Base-by-base conservation (phyloP, 2,329 filamentous ascomycete genomes). In the Coleophoma cylindrospora region DNA sequence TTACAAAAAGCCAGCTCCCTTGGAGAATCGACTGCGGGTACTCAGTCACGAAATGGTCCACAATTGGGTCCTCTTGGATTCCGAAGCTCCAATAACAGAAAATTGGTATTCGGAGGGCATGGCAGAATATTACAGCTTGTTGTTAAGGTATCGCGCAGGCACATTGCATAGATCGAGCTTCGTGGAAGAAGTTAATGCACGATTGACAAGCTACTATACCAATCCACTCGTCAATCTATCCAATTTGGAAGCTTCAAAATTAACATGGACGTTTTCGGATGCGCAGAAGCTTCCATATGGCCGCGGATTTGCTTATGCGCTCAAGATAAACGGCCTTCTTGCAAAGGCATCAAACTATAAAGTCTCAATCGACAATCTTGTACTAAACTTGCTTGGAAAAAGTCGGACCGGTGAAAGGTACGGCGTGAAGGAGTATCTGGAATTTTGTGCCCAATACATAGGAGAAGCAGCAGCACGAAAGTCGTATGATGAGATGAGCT, bases 21-120 rank as follows among this genome's bases (percentile, higher is more conserved):
- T 38, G 14, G 36, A 50, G 40, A 53, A 55, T 11, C 15, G 53
- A 5, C 40, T 55, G 8, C 43, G 47, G 6, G n/a, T 53, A 1
- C 10, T 57, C 27, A 49, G 45, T 40, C 33, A 37, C 32, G 34
- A 43, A 21, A 56, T 55, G 53, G 48, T 54, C 1, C 48, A 46
- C 11, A 21, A 21, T 32, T 55, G 46, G 50, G 46, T 46, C 32
- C 4, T 19, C 50, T 10, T 45, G 43, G 10, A 36, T 34, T 10
- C 27, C 27, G 9, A 27, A 7, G 14, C 36, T 8, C 7, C 14
- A n/a, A 10, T 38, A 38, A 17, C 14, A 38, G 36, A 38, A 5
- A 38, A 38, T 6, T 38, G 36, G 36, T 38, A 38, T 38, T 38
- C 36, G 7, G 36, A 38, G 11, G 36, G 36, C 14, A 38, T 38